Percentiles rank a stretch among this genome's conserved stretches.
Evolutionary conservation across 208 protist species (phyloP).

Genomic region (Lotmaria passim): DNA sequence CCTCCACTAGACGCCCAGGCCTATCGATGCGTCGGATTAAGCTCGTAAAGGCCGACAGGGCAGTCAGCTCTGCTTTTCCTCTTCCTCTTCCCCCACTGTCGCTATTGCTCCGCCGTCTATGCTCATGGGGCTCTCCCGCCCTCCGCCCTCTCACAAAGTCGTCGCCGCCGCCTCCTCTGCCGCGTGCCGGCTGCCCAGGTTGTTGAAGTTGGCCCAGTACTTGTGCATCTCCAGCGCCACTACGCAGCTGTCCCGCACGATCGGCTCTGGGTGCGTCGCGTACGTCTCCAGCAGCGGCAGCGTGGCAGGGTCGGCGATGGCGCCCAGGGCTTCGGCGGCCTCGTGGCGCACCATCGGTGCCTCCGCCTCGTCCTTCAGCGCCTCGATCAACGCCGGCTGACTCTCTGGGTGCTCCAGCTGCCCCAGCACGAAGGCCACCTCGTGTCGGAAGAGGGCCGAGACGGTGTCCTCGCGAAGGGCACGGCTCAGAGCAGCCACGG

Average conservation of each 20-base stretch:
- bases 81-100: too few species aligned
- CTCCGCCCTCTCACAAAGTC: background rate
- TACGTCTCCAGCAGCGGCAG: constrained; percentile 68
- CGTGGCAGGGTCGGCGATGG: constrained; percentile 88
- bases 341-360: constrained; percentile 98
- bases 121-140: background rate
- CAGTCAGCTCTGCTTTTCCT: too few species aligned
- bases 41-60: too few species aligned
- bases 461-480: constrained; percentile 87
- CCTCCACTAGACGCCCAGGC: too few species aligned
- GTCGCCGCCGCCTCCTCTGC: constrained; percentile 8
- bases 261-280: constrained; percentile 72
- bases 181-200: constrained; percentile 26
- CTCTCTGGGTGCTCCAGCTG: constrained; percentile 93
- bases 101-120: too few species aligned
- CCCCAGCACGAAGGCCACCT: constrained; percentile 98
- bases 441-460: constrained; percentile 96
- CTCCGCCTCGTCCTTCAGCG: constrained; percentile 86
- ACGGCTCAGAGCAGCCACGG: constrained; percentile 80
- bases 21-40: too few species aligned
- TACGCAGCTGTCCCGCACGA: constrained; percentile 86
- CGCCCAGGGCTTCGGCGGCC: constrained; percentile 97
- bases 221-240: constrained; percentile 89
- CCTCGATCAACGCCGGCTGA: constrained; percentile 65
- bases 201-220: constrained; percentile 88